These are phyloP conservation scores for fission yeast (Schizosaccharomyces pombe) DNA, from an alignment of 805 yeast genomes.

Conservation along the genomic window DNA sequence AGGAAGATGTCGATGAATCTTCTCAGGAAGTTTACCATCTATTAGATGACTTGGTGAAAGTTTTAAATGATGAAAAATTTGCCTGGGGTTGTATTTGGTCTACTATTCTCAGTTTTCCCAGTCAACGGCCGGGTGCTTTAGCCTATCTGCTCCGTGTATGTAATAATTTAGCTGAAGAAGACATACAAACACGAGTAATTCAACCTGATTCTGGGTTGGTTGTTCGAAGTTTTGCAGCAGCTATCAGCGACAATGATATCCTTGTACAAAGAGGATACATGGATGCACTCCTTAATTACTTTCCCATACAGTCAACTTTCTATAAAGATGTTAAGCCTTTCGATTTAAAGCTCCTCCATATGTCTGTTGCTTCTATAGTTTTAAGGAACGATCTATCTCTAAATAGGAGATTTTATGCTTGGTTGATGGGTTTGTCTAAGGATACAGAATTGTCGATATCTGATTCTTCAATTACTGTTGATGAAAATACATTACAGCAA, in stretches of 20 bases:
- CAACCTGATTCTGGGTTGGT: conserved; percentile 61
- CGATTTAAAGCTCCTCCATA: conserved; percentile 36
- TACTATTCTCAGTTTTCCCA: neutral
- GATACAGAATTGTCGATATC: conserved; percentile 9
- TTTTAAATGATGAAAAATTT: neutral
- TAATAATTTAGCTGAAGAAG: neutral
- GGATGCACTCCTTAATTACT: conserved; percentile 45
- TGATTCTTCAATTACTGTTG: neutral
- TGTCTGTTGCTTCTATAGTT: conserved; percentile 44
- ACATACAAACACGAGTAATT: conserved; percentile 11
- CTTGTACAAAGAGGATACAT: conserved; percentile 73
- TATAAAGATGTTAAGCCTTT: conserved; percentile 24
- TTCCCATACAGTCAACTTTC: conserved; percentile 41
- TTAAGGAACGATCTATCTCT: conserved; percentile 78
- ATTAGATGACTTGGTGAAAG: neutral
- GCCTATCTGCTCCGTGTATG: neutral
- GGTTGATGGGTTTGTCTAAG: conserved; percentile 70
- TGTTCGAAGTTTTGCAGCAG: conserved; percentile 46
- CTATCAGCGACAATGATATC: conserved; percentile 41
- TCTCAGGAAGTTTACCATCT: neutral
- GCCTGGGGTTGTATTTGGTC: conserved; percentile 2
- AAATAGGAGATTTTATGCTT: conserved; percentile 79
- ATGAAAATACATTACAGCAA: neutral
- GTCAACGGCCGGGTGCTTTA: neutral
- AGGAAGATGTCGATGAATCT: neutral